Evolutionary conservation across 1,284 basidiomycete genomes (phyloP).

Genomic region (Leucoagaricus sp.): DNA sequence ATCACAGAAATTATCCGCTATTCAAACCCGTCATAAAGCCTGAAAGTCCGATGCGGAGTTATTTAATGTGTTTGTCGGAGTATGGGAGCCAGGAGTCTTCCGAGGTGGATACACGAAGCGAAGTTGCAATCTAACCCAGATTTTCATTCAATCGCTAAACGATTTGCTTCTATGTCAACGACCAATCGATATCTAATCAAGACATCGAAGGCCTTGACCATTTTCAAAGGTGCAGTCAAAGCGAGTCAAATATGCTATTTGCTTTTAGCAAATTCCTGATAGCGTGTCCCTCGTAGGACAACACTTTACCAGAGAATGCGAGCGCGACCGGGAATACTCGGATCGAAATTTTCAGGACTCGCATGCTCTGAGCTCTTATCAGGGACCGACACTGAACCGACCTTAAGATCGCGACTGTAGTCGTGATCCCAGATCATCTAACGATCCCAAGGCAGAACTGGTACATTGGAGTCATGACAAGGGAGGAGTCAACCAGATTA

Average conservation of each 20-base stretch:
- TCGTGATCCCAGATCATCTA: too few relatives aligned
- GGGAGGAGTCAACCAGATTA: too few relatives aligned
- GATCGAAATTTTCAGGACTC: constrained; percentile 25
- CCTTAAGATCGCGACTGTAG: too few relatives aligned
- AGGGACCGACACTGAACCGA: too few relatives aligned
- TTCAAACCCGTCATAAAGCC: constrained; percentile 19
- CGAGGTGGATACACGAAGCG: constrained; percentile 23
- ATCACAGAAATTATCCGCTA: constrained; percentile 18
- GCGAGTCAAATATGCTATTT: constrained; percentile 11
- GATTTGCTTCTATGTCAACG: constrained; percentile 21
- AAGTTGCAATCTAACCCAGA: constrained; percentile 20
- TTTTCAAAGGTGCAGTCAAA: constrained; percentile 29
- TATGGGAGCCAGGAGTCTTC: constrained; percentile 22
- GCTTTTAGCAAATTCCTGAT: neutral
- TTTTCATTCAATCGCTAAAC: constrained; percentile 20
- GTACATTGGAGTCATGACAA: too few relatives aligned
- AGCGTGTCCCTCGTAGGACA: constrained; percentile 21
- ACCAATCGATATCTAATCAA: constrained; percentile 27
- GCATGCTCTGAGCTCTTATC: neutral
- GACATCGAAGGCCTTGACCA: constrained; percentile 27
- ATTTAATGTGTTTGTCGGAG: constrained; percentile 22
- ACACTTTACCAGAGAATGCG: constrained; percentile 26
- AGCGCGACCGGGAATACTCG: constrained; percentile 24
- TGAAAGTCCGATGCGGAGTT: constrained; percentile 27
- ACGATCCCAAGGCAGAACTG: too few relatives aligned